phyloP scores from a whole-genome alignment of 2,329 filamentous ascomycete genomes.

The Exophiala phaeomuriformis region DNA sequence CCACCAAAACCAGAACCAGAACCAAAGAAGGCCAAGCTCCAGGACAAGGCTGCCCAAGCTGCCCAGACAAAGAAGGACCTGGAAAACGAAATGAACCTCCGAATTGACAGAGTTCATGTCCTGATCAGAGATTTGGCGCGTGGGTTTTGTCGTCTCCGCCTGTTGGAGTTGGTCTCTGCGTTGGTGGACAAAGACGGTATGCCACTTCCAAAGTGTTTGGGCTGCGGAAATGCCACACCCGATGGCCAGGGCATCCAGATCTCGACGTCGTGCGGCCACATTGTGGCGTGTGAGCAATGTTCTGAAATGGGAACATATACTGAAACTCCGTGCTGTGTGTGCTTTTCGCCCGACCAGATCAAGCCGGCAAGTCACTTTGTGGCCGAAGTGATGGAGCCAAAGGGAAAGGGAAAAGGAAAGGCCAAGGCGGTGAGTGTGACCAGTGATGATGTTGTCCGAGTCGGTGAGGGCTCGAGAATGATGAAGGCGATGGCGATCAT shows the following conservation, averaged over 20 bases:
- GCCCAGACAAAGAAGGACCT: not conserved
- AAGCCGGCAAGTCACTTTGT: conserved; percentile 4
- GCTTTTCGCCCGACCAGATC: not conserved
- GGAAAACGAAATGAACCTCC: conserved; percentile 9
- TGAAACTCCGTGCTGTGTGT: conserved; percentile 5
- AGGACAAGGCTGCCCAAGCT: not conserved
- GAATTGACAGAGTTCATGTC: conserved; percentile 1
- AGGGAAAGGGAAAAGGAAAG: not conserved
- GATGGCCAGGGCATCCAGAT: conserved; percentile 32
- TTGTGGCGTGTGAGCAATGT: conserved; percentile 16
- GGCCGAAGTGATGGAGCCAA: not conserved
- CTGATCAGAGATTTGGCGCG: conserved; percentile 3
- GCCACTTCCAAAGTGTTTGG: not conserved
- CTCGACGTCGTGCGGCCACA: conserved; percentile 47
- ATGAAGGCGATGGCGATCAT: conserved; percentile 43
- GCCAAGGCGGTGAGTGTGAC: not conserved
- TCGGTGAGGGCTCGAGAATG: conserved; percentile 42
- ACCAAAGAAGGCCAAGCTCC: not conserved
- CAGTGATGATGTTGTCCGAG: not conserved
- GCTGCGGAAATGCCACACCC: not conserved
- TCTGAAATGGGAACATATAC: not conserved
- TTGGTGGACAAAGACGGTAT: not conserved
- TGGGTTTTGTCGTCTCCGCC: conserved; percentile 2
- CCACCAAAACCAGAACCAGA: not conserved
- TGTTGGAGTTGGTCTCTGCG: not conserved